Base-by-base conservation (phyloP, 768 basidiomycete genomes). In the Zangia roseola region DNA sequence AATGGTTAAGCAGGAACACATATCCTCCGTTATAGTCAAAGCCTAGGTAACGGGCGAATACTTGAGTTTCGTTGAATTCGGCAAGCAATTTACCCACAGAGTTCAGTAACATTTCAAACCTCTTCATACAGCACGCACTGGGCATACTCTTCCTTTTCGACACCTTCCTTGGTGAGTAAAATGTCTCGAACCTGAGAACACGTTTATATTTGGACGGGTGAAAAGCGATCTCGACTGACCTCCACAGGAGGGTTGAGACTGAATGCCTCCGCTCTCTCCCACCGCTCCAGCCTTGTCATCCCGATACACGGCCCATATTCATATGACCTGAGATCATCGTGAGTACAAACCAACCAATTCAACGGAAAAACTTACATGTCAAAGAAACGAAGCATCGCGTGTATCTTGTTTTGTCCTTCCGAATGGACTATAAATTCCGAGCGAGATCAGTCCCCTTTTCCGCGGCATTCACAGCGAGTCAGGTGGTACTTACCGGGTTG, bases 221-320 rank as follows among this genome's bases (percentile, higher is more conserved):
- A 16, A 31, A 14, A 20, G 10, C 3, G 16, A 12, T 10, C 17
- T 17, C 23, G 9, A 49, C 80, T 49, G 57, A 88, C 92, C 75
- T 92, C 89, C 14, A 62, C 53, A 4, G 92, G 93, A 13, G 94
- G 94, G 40, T 84, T 75, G 17, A 97, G 71, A 2, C 91, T 91
- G 38, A 94, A 73, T 10, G 77, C 75, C 23, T 83, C 65, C 0
- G 94, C 94, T 41, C 94, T 77, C 61, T 94, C 81, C 91, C 93
- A 97, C 33, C 94, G 76, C 53, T 94, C 83, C 13, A 95, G 69
- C 24, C 94, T 82, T n/a, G 83, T 79, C 45, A 91, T 77, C 0
- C 90, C 88, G 19, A 85, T 71, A 55, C 85, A 90, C 3, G 90
- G 91, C 0, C 91, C 91, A 60, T 83, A 94, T 55, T 89, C 82